These are phyloP conservation scores for Candida suzukii DNA, from an alignment of 805 yeast genomes.

Conservation along the genomic window DNA sequence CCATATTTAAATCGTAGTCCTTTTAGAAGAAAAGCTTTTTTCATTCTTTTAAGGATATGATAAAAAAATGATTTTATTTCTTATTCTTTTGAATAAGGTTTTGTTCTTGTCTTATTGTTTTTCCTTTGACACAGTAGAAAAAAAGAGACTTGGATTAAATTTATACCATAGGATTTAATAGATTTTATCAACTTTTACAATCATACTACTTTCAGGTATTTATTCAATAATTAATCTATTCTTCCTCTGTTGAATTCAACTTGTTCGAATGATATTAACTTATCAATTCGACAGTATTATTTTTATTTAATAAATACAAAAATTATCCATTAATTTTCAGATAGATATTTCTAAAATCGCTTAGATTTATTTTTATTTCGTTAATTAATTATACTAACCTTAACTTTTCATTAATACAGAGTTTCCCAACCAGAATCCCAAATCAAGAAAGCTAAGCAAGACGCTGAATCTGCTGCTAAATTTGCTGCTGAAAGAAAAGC, in stretches of 20 bases:
- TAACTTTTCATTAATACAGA: constrained; percentile 27
- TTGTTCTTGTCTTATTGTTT: constrained; percentile 14
- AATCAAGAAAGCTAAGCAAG: constrained; percentile 74
- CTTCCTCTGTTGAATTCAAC: constrained; percentile 1
- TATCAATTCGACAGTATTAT: neutral
- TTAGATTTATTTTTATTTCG: no score
- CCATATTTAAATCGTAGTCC: constrained; percentile 19
- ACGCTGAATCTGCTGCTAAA: constrained; percentile 69
- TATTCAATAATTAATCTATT: constrained; percentile 3
- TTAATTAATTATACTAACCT: neutral
- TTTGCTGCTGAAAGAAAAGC: constrained; percentile 75
- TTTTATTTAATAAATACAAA: no score
- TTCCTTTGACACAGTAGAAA: neutral
- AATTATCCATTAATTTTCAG: no score
- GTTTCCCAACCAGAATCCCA: constrained; percentile 74
- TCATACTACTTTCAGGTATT: no score
- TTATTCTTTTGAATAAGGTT: constrained; percentile 16
- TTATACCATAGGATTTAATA: constrained; percentile 25
- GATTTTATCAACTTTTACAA: no score
- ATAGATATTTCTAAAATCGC: neutral
- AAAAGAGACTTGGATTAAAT: constrained; percentile 18
- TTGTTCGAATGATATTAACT: neutral
- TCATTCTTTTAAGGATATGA: constrained; percentile 14
- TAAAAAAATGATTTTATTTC: constrained; percentile 11
- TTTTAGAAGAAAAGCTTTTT: no score